Percentiles rank a stretch among this genome's conserved stretches.
Conservation (phyloP, 345 rosid species). For the Brassica juncea region DNA sequence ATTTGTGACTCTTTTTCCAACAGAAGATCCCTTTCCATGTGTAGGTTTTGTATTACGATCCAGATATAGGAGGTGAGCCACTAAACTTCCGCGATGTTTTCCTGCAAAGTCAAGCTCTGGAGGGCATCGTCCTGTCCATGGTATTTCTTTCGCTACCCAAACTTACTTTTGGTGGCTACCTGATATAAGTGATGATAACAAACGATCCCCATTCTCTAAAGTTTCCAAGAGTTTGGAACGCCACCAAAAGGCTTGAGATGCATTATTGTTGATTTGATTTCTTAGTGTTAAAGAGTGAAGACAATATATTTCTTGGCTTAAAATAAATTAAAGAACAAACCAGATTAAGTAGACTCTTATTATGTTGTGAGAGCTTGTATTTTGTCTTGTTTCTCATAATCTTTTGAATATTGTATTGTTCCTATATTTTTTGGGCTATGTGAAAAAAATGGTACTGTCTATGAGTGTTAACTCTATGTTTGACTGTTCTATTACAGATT, state of each 20-base stretch:
- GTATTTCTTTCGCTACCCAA: slow-evolving; percentile 44
- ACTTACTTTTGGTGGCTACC: slow-evolving; percentile 5
- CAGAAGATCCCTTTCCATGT: slow-evolving; percentile 25
- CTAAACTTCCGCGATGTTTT: slow-evolving; percentile 88
- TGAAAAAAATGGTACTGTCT: slow-evolving; percentile 11
- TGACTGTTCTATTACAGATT: slow-evolving; percentile 58
- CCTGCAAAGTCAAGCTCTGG: slow-evolving; percentile 95
- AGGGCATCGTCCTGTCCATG: slow-evolving; percentile 82
- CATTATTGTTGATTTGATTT: slow-evolving; percentile 8
- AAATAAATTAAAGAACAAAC: slow-evolving; percentile 5
- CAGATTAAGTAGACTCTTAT: slow-evolving; percentile 2
- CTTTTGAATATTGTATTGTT: not conserved
- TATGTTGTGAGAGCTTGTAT: slow-evolving; percentile 3
- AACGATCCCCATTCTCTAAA: not conserved
- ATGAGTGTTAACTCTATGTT: slow-evolving; percentile 12
- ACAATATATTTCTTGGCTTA: not conserved
- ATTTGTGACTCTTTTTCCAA: not conserved
- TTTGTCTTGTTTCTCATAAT: not conserved
- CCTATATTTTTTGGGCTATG: slow-evolving; percentile 5
- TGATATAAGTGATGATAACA: slow-evolving; percentile 21
- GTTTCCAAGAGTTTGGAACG: not conserved
- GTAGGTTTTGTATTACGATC: slow-evolving; percentile 85
- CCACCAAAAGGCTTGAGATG: slow-evolving; percentile 10
- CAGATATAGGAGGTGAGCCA: slow-evolving; percentile 78
- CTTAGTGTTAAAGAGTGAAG: not conserved